phyloP scores from a whole-genome alignment of 2,329 filamentous ascomycete species.

The Hypoxylon sp. region DNA sequence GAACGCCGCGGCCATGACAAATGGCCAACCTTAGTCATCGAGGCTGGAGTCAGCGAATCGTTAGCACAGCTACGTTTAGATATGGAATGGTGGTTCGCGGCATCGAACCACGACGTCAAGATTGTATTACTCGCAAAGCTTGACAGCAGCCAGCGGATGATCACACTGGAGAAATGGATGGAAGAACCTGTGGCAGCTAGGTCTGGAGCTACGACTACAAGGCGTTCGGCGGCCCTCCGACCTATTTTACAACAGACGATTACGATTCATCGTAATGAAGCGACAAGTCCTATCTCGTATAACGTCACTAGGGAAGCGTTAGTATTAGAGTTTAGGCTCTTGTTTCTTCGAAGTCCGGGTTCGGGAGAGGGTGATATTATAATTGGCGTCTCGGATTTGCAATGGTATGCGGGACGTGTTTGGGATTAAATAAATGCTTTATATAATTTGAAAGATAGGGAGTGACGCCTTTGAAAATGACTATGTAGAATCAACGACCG shows the following conservation, averaged over 20 bases:
- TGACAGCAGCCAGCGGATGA: conserved; percentile 1
- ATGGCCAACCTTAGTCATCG: conserved; percentile 15
- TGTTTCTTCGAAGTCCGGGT: conserved; percentile 10
- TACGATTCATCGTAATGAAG: conserved; percentile 7
- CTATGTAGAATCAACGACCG: background rate
- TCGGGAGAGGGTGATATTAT: conserved; percentile 7
- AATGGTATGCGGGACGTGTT: background rate
- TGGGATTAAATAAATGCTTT: conserved; percentile 8
- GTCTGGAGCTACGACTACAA: conserved; percentile 3
- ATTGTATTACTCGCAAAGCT: conserved; percentile 9
- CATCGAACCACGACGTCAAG: conserved; percentile 10
- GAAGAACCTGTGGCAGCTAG: background rate
- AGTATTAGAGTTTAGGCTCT: conserved; percentile 8
- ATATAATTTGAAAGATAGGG: background rate
- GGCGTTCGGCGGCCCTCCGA: background rate
- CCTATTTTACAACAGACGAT: conserved; percentile 4
- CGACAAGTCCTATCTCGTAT: conserved; percentile 10
- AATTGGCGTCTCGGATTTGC: conserved; percentile 3
- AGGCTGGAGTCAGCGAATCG: conserved; percentile 2
- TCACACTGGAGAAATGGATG: conserved; percentile 14
- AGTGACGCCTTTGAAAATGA: conserved; percentile 1
- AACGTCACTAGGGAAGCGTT: conserved; percentile 12
- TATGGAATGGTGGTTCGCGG: conserved; percentile 10
- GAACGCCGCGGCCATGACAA: background rate
- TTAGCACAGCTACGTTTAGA: background rate